These are phyloP conservation scores for Helotiales sp. DNA, from an alignment of 2,329 filamentous ascomycete species.

Conservation along the genomic window DNA sequence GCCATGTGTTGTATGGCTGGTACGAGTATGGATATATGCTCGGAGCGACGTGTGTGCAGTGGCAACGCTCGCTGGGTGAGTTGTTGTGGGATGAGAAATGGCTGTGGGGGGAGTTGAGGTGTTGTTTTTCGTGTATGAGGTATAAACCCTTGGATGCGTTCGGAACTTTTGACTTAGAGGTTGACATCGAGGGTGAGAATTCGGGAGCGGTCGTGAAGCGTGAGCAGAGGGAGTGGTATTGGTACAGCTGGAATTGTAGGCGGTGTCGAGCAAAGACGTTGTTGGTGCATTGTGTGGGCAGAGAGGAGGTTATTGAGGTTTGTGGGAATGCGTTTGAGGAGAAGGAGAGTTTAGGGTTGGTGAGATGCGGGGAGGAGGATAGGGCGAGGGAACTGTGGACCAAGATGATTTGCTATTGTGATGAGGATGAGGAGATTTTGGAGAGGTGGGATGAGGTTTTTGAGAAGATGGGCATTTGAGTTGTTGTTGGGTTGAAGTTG, in stretches of 20 bases:
- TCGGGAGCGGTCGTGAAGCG: neutral
- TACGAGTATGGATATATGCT: constrained; percentile 7
- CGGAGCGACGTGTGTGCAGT: constrained; percentile 6
- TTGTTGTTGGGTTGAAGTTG: too few relatives aligned
- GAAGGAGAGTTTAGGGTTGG: neutral
- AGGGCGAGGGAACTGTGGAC: neutral
- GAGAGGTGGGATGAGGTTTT: constrained; percentile 90
- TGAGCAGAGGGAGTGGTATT: too few relatives aligned
- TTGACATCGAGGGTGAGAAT: neutral
- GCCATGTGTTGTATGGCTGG: constrained; percentile 8
- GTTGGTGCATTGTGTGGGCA: neutral
- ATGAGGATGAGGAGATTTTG: constrained; percentile 52
- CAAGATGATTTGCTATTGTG: neutral
- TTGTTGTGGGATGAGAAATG: constrained; percentile 11
- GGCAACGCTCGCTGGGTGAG: constrained; percentile 12
- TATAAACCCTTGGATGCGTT: constrained; percentile 13
- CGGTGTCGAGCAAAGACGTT: neutral
- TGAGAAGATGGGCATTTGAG: constrained; percentile 70
- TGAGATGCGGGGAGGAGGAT: neutral
- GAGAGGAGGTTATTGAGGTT: neutral
- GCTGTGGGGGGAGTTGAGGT: constrained; percentile 15
- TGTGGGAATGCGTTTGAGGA: neutral
- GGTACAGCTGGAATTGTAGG: neutral
- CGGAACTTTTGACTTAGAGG: neutral
- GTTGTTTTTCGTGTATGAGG: constrained; percentile 11